Percentiles rank a stretch among this genome's conserved stretches.
Evolutionary conservation across 2,329 filamentous ascomycete genomes (phyloP).

Genomic region (Trichophyton rubrum): DNA sequence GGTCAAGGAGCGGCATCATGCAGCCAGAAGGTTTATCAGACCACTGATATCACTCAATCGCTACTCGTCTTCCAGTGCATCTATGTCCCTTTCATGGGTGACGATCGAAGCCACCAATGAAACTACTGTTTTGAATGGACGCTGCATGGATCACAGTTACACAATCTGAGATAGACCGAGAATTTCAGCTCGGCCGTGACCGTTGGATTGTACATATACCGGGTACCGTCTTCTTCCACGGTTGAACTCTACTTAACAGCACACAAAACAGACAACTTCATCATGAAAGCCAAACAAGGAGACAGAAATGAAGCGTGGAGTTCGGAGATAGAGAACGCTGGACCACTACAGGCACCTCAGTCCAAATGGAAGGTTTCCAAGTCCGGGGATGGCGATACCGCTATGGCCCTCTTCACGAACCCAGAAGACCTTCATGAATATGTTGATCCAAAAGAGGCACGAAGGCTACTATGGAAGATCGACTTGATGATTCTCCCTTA

Average conservation of each 20-base stretch:
- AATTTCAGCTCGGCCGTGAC: not conserved
- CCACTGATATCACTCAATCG: not conserved
- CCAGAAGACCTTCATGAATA: constrained; percentile 37
- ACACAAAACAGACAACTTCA: not conserved
- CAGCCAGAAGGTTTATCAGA: not conserved
- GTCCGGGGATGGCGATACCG: constrained; percentile 35
- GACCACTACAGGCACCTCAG: not conserved
- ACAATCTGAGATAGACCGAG: not conserved
- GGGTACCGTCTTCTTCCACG: not conserved
- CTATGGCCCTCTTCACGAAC: constrained; percentile 39
- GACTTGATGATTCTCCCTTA: constrained; percentile 49
- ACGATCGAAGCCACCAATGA: not conserved
- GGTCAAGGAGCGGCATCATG: not conserved
- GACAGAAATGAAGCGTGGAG: not conserved
- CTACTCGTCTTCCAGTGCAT: not conserved
- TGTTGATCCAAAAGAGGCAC: constrained; percentile 37
- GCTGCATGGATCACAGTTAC: not conserved
- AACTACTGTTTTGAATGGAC: not conserved
- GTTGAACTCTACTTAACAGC: not conserved
- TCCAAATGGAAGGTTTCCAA: constrained; percentile 4
- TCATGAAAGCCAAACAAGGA: not conserved
- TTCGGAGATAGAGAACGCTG: not conserved
- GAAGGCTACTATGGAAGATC: constrained; percentile 42
- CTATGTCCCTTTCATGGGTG: not conserved
- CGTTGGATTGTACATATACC: not conserved